A percentile compares a stretch with the other conserved stretches of the same genome.
These are phyloP conservation scores for Lactarius pseudohatsudake DNA, from an alignment of 768 basidiomycete species.

Conservation along the genomic window DNA sequence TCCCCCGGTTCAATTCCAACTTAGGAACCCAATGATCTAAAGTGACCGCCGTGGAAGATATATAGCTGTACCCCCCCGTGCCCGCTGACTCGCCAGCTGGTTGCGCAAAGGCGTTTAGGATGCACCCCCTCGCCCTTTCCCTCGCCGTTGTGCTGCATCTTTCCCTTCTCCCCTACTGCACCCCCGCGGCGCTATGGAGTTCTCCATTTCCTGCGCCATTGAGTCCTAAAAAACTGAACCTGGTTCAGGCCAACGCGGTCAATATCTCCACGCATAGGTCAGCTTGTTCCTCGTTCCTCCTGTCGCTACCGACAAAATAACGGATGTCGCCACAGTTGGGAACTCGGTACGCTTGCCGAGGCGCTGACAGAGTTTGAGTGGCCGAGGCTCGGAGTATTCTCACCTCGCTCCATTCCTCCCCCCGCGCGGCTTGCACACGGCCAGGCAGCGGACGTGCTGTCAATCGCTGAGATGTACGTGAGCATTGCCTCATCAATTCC, in stretches of 20 bases:
- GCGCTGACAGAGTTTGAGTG: conserved; percentile 54
- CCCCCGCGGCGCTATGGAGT: neutral
- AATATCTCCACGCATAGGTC: conserved; percentile 21
- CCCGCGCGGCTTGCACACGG: conserved; percentile 34
- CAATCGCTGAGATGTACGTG: conserved; percentile 43
- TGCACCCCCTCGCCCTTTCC: neutral
- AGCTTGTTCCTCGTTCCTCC: neutral
- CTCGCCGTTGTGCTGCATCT: conserved; percentile 1
- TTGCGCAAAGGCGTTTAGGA: neutral
- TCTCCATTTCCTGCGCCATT: neutral
- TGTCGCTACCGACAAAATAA: neutral
- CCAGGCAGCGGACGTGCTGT: conserved; percentile 43
- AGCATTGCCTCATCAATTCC: neutral
- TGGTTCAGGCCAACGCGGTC: conserved; percentile 15
- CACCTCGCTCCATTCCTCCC: conserved; percentile 43
- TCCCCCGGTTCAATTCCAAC: neutral
- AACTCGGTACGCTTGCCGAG: conserved; percentile 55
- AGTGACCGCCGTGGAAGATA: neutral
- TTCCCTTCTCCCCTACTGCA: conserved; percentile 1
- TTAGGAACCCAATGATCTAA: neutral
- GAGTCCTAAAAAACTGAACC: neutral
- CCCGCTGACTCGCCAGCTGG: neutral
- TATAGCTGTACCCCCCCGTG: neutral
- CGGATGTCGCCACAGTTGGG: conserved; percentile 46
- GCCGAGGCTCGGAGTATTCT: conserved; percentile 52